Evolutionary conservation across 192 early-diverging fungal genomes (phyloP).

Genomic region (Bifiguratus adelaidae): DNA sequence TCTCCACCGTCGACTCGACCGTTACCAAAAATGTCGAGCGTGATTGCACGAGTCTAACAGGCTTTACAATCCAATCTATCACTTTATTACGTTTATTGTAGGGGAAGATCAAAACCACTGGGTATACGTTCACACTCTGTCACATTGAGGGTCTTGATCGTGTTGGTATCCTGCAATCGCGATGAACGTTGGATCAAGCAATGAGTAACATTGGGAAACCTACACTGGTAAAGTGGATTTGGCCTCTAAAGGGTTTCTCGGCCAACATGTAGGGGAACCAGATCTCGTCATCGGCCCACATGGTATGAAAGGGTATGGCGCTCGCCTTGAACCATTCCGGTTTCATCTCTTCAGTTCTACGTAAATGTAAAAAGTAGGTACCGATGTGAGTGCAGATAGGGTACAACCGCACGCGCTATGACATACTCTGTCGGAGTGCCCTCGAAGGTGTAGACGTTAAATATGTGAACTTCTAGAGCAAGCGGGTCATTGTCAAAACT

Average conservation of each 20-base stretch:
- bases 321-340: slow-evolving; percentile 54
- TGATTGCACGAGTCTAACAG: no score
- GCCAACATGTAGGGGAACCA: slow-evolving; percentile 53
- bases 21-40: no score
- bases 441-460: slow-evolving; percentile 21
- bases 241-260: slow-evolving; percentile 28
- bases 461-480: slow-evolving; percentile 60
- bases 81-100: no score
- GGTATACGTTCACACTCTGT: no score
- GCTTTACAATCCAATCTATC: no score
- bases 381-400: neutral
- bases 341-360: slow-evolving; percentile 60
- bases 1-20: no score
- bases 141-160: no score
- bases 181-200: no score
- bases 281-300: slow-evolving; percentile 62
- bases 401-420: neutral
- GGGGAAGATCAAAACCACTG: no score
- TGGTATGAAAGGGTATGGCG: slow-evolving; percentile 47
- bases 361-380: neutral
- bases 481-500: slow-evolving; percentile 50
- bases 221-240: slow-evolving; percentile 31
- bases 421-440: slow-evolving; percentile 47
- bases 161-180: no score
- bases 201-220: no score